Percentiles rank a stretch among this genome's conserved stretches.
These are phyloP conservation scores for Haberlea rhodopensis DNA, from an alignment of 257 asterid species.

Conservation along the genomic window DNA sequence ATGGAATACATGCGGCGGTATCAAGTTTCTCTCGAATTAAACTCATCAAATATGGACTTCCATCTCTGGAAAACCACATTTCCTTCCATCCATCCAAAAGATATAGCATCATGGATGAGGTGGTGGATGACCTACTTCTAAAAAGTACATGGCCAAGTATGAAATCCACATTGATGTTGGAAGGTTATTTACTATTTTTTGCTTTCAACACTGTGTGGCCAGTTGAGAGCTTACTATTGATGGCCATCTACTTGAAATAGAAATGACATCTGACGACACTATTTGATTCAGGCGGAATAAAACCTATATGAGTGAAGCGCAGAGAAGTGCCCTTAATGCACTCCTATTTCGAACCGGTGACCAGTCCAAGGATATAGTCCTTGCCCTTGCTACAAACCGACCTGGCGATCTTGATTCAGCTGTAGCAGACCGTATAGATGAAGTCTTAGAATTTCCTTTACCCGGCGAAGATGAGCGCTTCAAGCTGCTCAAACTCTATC, in stretches of 20 bases:
- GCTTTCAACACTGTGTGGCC: background rate
- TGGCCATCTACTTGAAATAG: background rate
- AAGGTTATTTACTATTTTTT: background rate
- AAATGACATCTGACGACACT: background rate
- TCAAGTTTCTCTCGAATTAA: background rate
- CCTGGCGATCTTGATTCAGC: slow-evolving; percentile 98
- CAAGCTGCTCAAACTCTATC: slow-evolving; percentile 71
- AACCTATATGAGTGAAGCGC: slow-evolving; percentile 98
- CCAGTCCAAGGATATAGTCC: slow-evolving; percentile 93
- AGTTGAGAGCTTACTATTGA: background rate
- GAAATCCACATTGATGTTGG: background rate
- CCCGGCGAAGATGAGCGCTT: slow-evolving; percentile 90
- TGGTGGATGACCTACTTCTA: background rate
- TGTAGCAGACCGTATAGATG: slow-evolving; percentile 90
- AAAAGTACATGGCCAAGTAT: background rate
- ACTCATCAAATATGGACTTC: background rate
- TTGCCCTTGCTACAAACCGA: slow-evolving; percentile 92
- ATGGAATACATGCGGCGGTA: background rate
- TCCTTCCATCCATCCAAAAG: background rate
- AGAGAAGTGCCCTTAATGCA: slow-evolving; percentile 95
- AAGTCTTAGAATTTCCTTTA: slow-evolving; percentile 86
- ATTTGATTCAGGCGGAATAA: slow-evolving; percentile 68
- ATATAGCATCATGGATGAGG: background rate
- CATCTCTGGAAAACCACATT: background rate
- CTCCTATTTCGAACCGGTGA: slow-evolving; percentile 91